phyloP scores from a whole-genome alignment of 306 rosid genomes.

The Mimosa pudica region DNA sequence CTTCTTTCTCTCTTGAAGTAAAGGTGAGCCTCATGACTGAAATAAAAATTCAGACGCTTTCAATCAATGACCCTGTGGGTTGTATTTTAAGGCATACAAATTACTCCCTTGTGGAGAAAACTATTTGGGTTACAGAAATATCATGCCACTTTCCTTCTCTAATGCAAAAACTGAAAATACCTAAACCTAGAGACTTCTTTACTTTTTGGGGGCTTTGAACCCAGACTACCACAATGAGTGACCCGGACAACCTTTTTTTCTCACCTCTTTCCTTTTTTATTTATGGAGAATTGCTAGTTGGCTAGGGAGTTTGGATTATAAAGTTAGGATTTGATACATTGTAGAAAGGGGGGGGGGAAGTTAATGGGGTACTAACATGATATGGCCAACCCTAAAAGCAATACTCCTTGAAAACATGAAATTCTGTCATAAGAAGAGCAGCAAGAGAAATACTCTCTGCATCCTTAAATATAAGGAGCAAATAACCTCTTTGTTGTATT shows the following conservation, averaged over 20 bases:
- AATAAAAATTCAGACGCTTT: background rate
- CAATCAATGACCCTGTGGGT: background rate
- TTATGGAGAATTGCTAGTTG: background rate
- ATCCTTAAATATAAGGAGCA: too few species aligned
- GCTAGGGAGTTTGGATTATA: background rate
- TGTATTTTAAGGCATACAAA: background rate
- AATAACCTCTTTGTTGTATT: too few species aligned
- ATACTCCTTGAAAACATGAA: background rate
- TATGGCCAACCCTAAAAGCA: background rate
- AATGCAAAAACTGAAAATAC: background rate
- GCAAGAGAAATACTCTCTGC: background rate
- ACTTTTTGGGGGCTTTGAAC: background rate
- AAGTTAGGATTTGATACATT: background rate
- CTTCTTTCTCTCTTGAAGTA: constrained; percentile 89
- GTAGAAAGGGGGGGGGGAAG: background rate
- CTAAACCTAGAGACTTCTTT: background rate
- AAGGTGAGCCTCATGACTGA: constrained; percentile 51
- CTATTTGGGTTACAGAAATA: background rate
- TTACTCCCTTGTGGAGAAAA: background rate
- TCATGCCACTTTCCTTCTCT: background rate
- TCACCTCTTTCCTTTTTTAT: background rate
- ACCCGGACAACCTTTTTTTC: background rate
- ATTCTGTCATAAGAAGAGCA: background rate
- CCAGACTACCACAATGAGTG: background rate
- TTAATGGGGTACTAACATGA: background rate